phyloP scores from a whole-genome alignment of 352 stramenopile genomes.

The Hyaloperonospora arabidopsidis region DNA sequence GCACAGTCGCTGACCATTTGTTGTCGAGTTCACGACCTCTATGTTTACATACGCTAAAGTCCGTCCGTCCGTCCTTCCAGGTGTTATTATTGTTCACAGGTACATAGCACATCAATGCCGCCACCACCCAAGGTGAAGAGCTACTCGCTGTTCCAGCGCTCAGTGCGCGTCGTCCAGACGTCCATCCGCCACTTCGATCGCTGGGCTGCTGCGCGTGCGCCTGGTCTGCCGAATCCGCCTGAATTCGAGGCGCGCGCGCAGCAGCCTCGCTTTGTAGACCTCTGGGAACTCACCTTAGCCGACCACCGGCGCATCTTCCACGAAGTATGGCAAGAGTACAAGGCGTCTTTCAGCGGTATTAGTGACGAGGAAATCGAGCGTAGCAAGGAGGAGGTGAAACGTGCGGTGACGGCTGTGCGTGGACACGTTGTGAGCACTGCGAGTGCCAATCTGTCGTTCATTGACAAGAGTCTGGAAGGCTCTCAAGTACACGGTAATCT shows the following conservation, averaged over 20 bases:
- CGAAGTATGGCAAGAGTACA: conserved; percentile 73
- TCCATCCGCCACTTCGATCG: conserved; percentile 40
- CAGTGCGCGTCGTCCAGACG: conserved; percentile 63
- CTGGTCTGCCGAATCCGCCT: conserved; percentile 62
- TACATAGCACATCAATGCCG: conserved; percentile 9
- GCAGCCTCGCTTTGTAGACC: conserved; percentile 50
- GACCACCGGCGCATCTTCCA: conserved; percentile 56
- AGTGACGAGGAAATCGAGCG: conserved; percentile 51
- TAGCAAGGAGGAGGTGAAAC: conserved; percentile 59
- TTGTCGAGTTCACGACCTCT: background rate
- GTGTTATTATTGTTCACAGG: no score
- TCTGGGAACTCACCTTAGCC: conserved; percentile 69
- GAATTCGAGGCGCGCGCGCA: conserved; percentile 41
- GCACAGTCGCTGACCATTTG: no score
- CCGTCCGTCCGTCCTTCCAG: no score
- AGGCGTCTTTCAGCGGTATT: conserved; percentile 42
- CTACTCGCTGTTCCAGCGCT: conserved; percentile 75
- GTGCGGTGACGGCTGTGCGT: conserved; percentile 35
- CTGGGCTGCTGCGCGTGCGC: conserved; percentile 51
- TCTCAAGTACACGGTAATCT: conserved; percentile 57
- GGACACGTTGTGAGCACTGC: conserved; percentile 51
- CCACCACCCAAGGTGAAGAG: conserved; percentile 26
- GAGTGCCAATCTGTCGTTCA: conserved; percentile 45
- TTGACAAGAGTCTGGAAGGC: conserved; percentile 61
- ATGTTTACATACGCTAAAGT: background rate